These are phyloP conservation scores for Astraeus odoratus DNA, from an alignment of 768 basidiomycete species.

Conservation along the genomic window DNA sequence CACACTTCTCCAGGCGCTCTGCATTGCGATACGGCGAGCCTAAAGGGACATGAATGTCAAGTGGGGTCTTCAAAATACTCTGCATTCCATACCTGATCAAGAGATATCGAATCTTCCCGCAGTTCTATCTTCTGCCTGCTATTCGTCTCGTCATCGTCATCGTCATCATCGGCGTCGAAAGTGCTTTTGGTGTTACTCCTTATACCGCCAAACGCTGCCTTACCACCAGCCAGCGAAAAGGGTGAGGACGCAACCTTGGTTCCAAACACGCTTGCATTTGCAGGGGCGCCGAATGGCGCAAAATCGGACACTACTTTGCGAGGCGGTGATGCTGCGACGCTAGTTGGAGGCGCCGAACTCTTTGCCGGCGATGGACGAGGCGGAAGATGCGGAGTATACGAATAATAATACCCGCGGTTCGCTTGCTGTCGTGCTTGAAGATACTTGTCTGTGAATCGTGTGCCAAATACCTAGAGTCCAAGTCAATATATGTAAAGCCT, in stretches of 20 bases:
- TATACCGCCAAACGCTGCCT: slow-evolving; percentile 81
- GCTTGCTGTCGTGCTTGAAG: slow-evolving; percentile 62
- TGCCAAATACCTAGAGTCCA: slow-evolving; percentile 70
- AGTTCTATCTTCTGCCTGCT: slow-evolving; percentile 71
- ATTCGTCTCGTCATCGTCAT: slow-evolving; percentile 57
- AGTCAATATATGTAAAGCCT: no score
- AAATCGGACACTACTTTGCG: slow-evolving; percentile 88
- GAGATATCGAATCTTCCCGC: slow-evolving; percentile 76
- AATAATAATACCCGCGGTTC: slow-evolving; percentile 47
- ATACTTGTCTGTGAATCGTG: slow-evolving; percentile 96
- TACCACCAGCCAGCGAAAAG: slow-evolving; percentile 70
- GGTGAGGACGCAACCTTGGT: slow-evolving; percentile 79
- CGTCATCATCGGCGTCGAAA: slow-evolving; percentile 64
- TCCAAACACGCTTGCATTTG: slow-evolving; percentile 72
- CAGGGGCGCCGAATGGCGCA: slow-evolving; percentile 74
- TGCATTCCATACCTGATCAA: slow-evolving; percentile 71
- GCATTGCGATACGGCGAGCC: slow-evolving; percentile 83
- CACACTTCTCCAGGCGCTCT: slow-evolving; percentile 80
- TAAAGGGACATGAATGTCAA: slow-evolving; percentile 22
- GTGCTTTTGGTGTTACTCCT: slow-evolving; percentile 32
- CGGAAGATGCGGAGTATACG: slow-evolving; percentile 43
- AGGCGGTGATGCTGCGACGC: slow-evolving; percentile 53
- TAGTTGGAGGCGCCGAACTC: slow-evolving; percentile 15
- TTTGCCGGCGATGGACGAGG: slow-evolving; percentile 38
- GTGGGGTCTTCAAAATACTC: background rate